Conservation (phyloP, 2,329 filamentous ascomycete species). For the Diplodia seriata region DNA sequence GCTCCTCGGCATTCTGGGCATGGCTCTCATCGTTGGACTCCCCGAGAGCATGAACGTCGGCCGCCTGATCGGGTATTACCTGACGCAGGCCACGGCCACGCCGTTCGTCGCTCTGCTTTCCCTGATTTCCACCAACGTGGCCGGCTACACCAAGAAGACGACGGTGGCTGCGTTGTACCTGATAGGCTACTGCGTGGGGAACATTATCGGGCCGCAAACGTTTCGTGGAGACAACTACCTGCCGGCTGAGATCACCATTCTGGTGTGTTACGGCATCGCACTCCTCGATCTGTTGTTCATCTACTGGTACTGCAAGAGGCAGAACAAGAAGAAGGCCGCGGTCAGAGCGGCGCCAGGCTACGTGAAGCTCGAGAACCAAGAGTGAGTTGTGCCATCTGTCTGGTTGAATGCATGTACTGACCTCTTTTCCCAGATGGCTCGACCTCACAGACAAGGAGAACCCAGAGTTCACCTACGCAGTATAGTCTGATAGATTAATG, state of each 20-base stretch:
- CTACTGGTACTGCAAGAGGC: conserved; percentile 64
- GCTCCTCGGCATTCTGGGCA: conserved; percentile 62
- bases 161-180: conserved; percentile 60
- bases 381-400: conserved; percentile 51
- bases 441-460: conserved; percentile 73
- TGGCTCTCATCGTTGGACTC: conserved; percentile 69
- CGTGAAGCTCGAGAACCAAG: conserved; percentile 68
- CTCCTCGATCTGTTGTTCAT: conserved; percentile 66
- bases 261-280: conserved; percentile 64
- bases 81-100: conserved; percentile 66
- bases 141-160: conserved; percentile 66
- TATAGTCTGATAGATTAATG: conserved; percentile 46
- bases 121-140: conserved; percentile 68
- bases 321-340: conserved; percentile 66
- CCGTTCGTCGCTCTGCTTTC: conserved; percentile 70
- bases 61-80: conserved; percentile 69
- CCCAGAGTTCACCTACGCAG: conserved; percentile 65
- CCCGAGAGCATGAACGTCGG: conserved; percentile 65
- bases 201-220: conserved; percentile 54
- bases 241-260: conserved; percentile 68
- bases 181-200: conserved; percentile 57
- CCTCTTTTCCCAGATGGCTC: conserved; percentile 51
- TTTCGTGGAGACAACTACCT: conserved; percentile 62
- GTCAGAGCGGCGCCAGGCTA: conserved; percentile 63
- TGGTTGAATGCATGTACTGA: neutral